Conservation (phyloP, 305 asterid genomes). For the Coffea humblotiana region DNA sequence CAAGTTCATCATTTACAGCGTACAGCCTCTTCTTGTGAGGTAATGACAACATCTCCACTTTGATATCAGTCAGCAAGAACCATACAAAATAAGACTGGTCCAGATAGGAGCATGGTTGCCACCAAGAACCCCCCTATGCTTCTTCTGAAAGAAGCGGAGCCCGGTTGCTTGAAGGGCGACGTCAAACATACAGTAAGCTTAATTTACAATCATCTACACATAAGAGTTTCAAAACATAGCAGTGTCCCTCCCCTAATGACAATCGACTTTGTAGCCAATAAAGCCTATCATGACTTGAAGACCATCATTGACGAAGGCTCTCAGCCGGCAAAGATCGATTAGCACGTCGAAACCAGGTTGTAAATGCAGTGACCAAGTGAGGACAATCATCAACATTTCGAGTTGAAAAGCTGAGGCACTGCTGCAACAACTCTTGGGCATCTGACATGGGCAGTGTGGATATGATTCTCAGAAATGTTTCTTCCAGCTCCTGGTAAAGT, state of each 20-base stretch:
- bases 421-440: slow-evolving; percentile 69
- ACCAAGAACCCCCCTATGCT: too few species aligned
- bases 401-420: slow-evolving; percentile 90
- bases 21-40: background rate
- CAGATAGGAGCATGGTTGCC: too few species aligned
- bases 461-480: slow-evolving; percentile 72
- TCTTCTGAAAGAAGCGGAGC: background rate
- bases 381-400: slow-evolving; percentile 83
- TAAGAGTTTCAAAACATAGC: background rate
- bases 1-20: slow-evolving; percentile 4
- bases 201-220: background rate
- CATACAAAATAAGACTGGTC: background rate
- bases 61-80: background rate
- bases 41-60: background rate
- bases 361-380: slow-evolving; percentile 74
- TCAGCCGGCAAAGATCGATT: slow-evolving; percentile 32
- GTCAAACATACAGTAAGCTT: background rate
- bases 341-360: slow-evolving; percentile 97
- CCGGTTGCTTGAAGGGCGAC: background rate
- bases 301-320: slow-evolving; percentile 1
- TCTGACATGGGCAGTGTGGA: slow-evolving; percentile 82
- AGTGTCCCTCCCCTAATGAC: background rate
- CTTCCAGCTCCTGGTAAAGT: slow-evolving; percentile 69
- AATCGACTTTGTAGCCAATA: background rate
- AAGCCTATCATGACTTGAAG: background rate